Evolutionary conservation across 2,329 filamentous ascomycete species (phyloP).

Genomic region (Fusarium sublunatum): DNA sequence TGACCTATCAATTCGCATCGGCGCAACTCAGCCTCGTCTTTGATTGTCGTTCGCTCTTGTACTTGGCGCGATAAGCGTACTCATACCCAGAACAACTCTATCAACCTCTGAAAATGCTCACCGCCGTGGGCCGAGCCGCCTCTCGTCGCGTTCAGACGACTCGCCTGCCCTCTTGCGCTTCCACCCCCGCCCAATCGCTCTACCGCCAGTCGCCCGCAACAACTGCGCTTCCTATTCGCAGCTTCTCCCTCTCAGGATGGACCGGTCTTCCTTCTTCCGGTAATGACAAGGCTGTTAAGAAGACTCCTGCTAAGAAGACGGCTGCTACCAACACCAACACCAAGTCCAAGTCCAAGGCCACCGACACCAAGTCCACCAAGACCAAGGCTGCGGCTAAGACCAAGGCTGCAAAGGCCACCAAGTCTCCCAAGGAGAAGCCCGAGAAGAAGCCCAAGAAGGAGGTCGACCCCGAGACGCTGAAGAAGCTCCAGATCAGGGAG

Average conservation of each 20-base stretch:
- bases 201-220: constrained; percentile 32
- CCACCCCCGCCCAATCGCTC: constrained; percentile 40
- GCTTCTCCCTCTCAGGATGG: constrained; percentile 50
- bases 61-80: constrained; percentile 1
- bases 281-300: constrained; percentile 35
- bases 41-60: constrained; percentile 1
- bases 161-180: constrained; percentile 40
- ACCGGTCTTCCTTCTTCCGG: constrained; percentile 41
- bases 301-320: constrained; percentile 37
- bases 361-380: constrained; percentile 13
- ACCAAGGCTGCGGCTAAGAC: constrained; percentile 40
- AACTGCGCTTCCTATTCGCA: constrained; percentile 41
- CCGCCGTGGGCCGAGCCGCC: constrained; percentile 54
- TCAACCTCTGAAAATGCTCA: constrained; percentile 53
- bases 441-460: constrained; percentile 50
- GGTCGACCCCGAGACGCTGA: constrained; percentile 51
- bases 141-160: constrained; percentile 50
- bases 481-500: constrained; percentile 48
- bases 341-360: constrained; percentile 6
- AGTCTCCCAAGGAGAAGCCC: constrained; percentile 47
- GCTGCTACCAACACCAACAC: constrained; percentile 32
- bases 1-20: constrained; percentile 12
- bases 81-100: neutral
- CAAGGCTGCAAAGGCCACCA: constrained; percentile 43
- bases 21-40: constrained; percentile 22